Evolutionary conservation across 2,329 filamentous ascomycete species (phyloP), one percentile per base, ranked within the genome.

Genomic region (Xylogone sp.): DNA sequence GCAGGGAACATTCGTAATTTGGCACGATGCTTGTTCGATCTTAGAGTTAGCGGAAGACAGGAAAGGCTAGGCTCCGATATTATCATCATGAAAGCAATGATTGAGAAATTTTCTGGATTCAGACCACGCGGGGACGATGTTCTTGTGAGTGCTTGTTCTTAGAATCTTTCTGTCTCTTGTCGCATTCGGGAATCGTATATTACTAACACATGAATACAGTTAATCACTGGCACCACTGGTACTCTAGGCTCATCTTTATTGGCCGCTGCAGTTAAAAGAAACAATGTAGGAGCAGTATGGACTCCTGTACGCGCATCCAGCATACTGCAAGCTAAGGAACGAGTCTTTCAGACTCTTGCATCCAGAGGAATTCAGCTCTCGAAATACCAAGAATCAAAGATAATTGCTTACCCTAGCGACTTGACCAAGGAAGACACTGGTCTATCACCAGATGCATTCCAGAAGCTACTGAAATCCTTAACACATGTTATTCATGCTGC

Each of bases 401-500:
- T 75, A 42, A 39, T 66, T 21, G 65, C 68, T n/a, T 60, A 75
- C 3, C 64, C 72, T 3, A 58, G 68, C 3, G 68, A 75, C 56
- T 66, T 79, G 4, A 66, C 68, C 43, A 56, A 65, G n/a, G 21
- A 61, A 13, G 61, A 70, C 46, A 67, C 78, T 13, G 75, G 75
- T n/a, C n/a, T n/a, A n/a, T n/a, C n/a, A n/a, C n/a, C n/a, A n/a
- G n/a, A n/a, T n/a, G n/a, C n/a, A n/a, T n/a, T n/a, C n/a, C n/a
- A n/a, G n/a, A n/a, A n/a, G n/a, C n/a, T n/a, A n/a, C n/a, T n/a
- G n/a, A n/a, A n/a, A n/a, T n/a, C n/a, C n/a, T n/a, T n/a, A n/a
- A n/a, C n/a, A n/a, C n/a, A n/a, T n/a, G n/a, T 79, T 19, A 74
- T 81, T 21, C 77, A 81, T 65, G 70, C 70, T 54, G 76, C 77